Percentiles rank a stretch among this genome's conserved stretches.
Conservation (phyloP, 768 basidiomycete genomes). For the Exidia glandulosa region DNA sequence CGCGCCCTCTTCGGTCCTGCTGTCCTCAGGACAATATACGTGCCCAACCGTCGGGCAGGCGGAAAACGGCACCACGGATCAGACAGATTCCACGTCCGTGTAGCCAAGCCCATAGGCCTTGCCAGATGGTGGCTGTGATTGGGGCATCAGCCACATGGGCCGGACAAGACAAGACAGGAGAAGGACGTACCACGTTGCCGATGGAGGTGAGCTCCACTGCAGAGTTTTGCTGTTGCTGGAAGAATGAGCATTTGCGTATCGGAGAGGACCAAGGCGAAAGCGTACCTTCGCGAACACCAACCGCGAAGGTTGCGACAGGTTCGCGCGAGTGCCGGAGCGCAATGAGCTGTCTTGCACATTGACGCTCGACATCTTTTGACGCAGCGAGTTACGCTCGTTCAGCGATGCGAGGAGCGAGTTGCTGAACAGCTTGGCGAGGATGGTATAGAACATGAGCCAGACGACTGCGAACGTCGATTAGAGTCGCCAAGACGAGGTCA, state of each 20-base stretch:
- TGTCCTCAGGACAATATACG: background rate
- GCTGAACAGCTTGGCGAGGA: background rate
- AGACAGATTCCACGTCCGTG: background rate
- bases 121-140: background rate
- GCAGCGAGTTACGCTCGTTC: background rate
- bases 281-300: background rate
- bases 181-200: background rate
- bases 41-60: background rate
- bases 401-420: background rate
- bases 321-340: background rate
- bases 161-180: background rate
- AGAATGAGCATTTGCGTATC: background rate
- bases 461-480: background rate
- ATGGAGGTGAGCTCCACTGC: background rate
- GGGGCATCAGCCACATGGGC: background rate
- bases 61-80: background rate
- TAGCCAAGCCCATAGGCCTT: background rate
- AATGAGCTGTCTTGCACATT: background rate
- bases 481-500: background rate
- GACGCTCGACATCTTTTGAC: background rate
- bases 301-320: background rate
- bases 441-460: background rate
- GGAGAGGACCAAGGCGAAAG: background rate
- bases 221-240: background rate
- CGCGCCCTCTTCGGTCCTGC: background rate